These are phyloP conservation scores for Carex arenaria DNA, from an alignment of 202 grass and related monocot species.

Conservation along the genomic window DNA sequence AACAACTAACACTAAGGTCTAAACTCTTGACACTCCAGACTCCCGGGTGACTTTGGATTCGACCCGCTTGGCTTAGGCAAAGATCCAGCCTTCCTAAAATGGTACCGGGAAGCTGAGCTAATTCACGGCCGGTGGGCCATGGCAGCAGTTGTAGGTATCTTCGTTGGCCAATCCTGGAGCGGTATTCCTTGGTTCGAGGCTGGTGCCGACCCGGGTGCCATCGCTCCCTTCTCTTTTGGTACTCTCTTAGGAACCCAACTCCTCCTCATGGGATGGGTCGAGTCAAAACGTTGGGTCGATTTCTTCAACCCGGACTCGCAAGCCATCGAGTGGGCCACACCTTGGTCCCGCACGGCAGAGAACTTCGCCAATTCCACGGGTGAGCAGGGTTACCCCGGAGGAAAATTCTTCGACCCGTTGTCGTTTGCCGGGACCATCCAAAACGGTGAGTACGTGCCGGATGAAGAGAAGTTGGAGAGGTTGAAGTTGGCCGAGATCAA, in stretches of 20 bases:
- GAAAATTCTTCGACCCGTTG: slow-evolving; percentile 98
- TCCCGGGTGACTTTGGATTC: slow-evolving; percentile 68
- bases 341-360: slow-evolving; percentile 82
- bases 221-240: slow-evolving; percentile 95
- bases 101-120: slow-evolving; percentile 95
- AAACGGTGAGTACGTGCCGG: slow-evolving; percentile 69
- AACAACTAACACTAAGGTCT: not conserved
- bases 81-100: slow-evolving; percentile 95
- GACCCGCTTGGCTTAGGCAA: slow-evolving; percentile 87
- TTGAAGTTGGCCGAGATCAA: slow-evolving; percentile 98
- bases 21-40: slow-evolving; percentile 24
- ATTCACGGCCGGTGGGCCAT: slow-evolving; percentile 95
- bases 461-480: slow-evolving; percentile 80
- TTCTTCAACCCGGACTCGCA: slow-evolving; percentile 99
- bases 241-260: slow-evolving; percentile 86
- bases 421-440: slow-evolving; percentile 46
- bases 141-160: slow-evolving; percentile 79
- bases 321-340: slow-evolving; percentile 84
- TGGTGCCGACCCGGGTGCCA: slow-evolving; percentile 71
- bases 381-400: slow-evolving; percentile 86
- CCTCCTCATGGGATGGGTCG: slow-evolving; percentile 97
- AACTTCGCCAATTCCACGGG: slow-evolving; percentile 96
- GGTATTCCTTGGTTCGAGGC: slow-evolving; percentile 96
- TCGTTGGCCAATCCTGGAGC: slow-evolving; percentile 84
- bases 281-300: slow-evolving; percentile 97